Base-by-base conservation (phyloP, 2,329 filamentous ascomycete genomes). In the Helotiales sp. region DNA sequence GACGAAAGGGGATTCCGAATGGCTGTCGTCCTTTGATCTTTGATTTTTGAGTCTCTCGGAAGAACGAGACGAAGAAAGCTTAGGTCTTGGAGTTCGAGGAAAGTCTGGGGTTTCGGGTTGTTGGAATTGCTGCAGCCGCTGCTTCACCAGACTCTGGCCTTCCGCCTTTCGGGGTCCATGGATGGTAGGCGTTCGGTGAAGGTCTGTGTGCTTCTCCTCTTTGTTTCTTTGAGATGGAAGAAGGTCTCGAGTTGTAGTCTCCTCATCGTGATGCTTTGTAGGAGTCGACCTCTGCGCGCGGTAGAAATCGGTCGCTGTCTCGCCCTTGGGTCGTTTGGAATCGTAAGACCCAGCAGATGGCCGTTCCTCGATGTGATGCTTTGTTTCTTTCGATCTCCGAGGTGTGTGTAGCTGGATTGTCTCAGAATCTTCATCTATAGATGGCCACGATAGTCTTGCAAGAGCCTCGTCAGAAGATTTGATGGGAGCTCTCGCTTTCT, bases 391-490 rank as follows among this genome's bases (percentile, higher is more conserved):
- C 11, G 65, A 65, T 64, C 70, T 66, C 40, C 73, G 74, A 13
- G 67, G 69, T 60, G 65, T 77, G 68, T 85, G 78, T 61, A 82
- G 76, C 64, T 80, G 77, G 64, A 79, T 76, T 60, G 78, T 79
- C 58, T 81, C 82, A 65, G 80, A 79, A 63, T 81, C 80, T 74
- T 85, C 83, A 71, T 84, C 78, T 11, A 80, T 74, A n/a, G 76
- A 67, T 69, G 81, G 75, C 75, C 77, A 79, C 8, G 80, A 77
- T 71, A 78, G 77, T 45, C 73, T 79, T 67, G 69, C 76, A 65
- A 78, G 75, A 54, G 77, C 66, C 71, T 79, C 75, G 75, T 79
- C 73, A 69, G 73, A 64, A 65, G 75, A 74, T 61, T 75, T 68
- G 62, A 73, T 62, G 59, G 72, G 74, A 58, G 72, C 65, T 72